phyloP scores from a whole-genome alignment of 2,329 filamentous ascomycete species.

The Xylaria polymorpha region DNA sequence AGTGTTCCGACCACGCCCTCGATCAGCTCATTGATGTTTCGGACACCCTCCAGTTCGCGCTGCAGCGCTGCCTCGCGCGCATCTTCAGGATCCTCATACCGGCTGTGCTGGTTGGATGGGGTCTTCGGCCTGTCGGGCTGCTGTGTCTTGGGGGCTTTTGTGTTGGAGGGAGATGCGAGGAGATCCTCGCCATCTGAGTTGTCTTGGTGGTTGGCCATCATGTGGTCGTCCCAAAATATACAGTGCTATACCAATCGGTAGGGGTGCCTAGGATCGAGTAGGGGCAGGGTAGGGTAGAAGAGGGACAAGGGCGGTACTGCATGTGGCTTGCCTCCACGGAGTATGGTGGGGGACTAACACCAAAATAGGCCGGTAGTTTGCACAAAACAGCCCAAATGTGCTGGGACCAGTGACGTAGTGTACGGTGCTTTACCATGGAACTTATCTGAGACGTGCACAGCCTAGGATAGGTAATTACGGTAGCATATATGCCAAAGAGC shows the following conservation, averaged over 20 bases:
- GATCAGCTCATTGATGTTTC: slow-evolving; percentile 87
- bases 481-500: neutral
- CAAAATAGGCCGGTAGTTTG: neutral
- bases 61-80: slow-evolving; percentile 78
- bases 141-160: slow-evolving; percentile 46
- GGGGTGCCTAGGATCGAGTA: slow-evolving; percentile 7
- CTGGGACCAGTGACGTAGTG: slow-evolving; percentile 30
- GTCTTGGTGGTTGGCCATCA: slow-evolving; percentile 60
- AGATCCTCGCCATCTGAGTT: slow-evolving; percentile 62
- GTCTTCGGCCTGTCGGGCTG: slow-evolving; percentile 61
- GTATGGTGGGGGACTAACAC: slow-evolving; percentile 11
- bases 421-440: neutral
- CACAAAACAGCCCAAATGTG: slow-evolving; percentile 16
- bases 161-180: slow-evolving; percentile 57
- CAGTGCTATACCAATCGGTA: neutral
- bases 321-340: slow-evolving; percentile 3
- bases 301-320: slow-evolving; percentile 4
- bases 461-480: neutral
- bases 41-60: slow-evolving; percentile 83
- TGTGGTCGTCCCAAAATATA: slow-evolving; percentile 19
- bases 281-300: slow-evolving; percentile 1
- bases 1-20: slow-evolving; percentile 80
- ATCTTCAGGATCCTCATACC: slow-evolving; percentile 65
- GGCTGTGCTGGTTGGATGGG: slow-evolving; percentile 57
- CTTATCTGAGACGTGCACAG: slow-evolving; percentile 13